Conservation (phyloP, 202 grass and related monocot genomes). For the Setaria italica region DNA sequence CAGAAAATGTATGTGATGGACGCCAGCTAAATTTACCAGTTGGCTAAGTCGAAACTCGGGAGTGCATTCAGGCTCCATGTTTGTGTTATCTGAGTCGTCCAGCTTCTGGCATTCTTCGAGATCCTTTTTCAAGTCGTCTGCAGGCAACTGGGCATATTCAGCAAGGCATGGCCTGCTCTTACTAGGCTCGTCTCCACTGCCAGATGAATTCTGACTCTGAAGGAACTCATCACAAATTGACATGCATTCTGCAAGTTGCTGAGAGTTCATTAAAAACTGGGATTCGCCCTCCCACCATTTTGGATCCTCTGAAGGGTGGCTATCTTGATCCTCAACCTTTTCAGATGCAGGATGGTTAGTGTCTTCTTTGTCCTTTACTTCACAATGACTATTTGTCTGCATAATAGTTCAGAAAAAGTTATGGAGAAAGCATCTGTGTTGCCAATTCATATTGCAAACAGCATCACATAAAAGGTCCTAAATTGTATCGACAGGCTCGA, state of each 20-base stretch:
- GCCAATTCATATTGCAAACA: not conserved
- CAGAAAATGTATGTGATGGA: not conserved
- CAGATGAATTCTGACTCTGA: conserved; percentile 7
- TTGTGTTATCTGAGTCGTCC: not conserved
- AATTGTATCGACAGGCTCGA: not conserved
- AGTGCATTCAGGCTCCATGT: not conserved
- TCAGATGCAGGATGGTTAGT: not conserved
- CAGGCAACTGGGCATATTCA: not conserved
- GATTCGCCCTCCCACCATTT: not conserved
- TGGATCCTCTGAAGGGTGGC: not conserved
- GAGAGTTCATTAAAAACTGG: not conserved
- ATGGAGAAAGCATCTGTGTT: not conserved
- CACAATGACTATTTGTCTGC: not conserved
- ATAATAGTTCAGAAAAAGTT: not conserved
- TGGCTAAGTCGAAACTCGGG: not conserved
- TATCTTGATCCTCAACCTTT: not conserved
- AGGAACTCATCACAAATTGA: conserved; percentile 15
- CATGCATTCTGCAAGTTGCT: conserved; percentile 1
- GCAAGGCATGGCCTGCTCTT: not conserved
- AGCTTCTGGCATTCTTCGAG: not conserved
- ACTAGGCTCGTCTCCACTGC: not conserved
- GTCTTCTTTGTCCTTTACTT: not conserved
- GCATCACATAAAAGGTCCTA: not conserved
- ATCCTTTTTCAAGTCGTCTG: not conserved
- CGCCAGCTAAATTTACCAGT: not conserved